These are phyloP conservation scores for Castanea mollissima DNA, from an alignment of 306 rosid species.

Conservation along the genomic window DNA sequence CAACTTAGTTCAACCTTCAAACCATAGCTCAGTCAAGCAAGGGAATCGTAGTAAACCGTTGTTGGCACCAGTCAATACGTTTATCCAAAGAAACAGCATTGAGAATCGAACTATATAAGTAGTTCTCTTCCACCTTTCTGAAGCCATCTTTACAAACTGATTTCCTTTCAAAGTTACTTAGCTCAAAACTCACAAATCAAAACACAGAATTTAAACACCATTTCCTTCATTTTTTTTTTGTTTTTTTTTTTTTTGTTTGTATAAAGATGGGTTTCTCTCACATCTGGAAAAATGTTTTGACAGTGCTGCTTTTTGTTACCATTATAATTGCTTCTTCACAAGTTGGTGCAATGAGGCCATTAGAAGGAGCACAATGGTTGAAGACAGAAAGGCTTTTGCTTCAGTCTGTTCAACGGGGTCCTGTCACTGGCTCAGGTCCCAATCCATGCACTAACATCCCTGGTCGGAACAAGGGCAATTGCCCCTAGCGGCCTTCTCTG, in stretches of 20 bases:
- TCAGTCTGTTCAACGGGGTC: conserved; percentile 22
- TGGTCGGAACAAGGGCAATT: conserved; percentile 1
- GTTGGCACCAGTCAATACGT: neutral
- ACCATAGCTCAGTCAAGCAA: conserved; percentile 25
- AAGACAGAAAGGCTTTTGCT: neutral
- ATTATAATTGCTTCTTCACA: conserved; percentile 22
- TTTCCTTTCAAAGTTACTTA: neutral
- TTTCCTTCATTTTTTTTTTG: neutral
- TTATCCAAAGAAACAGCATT: neutral
- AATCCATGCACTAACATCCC: conserved; percentile 32
- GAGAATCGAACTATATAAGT: neutral
- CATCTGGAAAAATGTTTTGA: conserved; percentile 12
- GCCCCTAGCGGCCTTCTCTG: neutral
- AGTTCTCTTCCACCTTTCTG: neutral
- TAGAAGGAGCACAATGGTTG: conserved; percentile 29
- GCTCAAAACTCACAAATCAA: neutral
- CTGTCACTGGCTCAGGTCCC: neutral
- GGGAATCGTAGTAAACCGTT: neutral
- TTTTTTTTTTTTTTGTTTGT: too few relatives aligned
- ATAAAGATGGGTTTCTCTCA: conserved; percentile 21
- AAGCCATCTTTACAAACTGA: neutral
- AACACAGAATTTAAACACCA: neutral
- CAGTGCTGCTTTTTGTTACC: neutral
- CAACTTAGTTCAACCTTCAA: conserved; percentile 24
- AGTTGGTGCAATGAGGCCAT: neutral